Evolutionary conservation across 441 rosid genomes (phyloP).

Genomic region (Populus hybrid): DNA sequence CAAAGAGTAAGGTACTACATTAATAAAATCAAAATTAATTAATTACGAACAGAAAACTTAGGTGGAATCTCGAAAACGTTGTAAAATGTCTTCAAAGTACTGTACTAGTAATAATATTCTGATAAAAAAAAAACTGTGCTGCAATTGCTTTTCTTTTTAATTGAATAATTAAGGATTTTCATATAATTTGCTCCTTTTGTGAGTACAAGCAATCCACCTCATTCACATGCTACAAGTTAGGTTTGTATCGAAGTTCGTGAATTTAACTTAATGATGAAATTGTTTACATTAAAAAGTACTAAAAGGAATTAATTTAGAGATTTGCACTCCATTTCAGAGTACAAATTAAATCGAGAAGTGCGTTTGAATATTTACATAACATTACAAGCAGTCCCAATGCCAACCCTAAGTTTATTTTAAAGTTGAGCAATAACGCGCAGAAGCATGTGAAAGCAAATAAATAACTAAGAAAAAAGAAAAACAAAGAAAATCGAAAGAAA

Average conservation of each 20-base stretch:
- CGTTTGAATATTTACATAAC: neutral
- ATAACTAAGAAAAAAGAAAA: no score
- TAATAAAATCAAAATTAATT: neutral
- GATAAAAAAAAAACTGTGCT: no score
- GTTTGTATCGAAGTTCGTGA: neutral
- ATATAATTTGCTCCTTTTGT: neutral
- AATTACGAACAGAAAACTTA: neutral
- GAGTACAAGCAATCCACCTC: neutral
- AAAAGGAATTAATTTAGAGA: neutral
- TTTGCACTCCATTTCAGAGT: neutral
- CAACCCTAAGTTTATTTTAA: neutral
- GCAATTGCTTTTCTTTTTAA: neutral
- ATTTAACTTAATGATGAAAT: neutral
- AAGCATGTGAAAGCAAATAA: no score
- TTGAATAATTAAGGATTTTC: neutral
- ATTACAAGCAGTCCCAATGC: neutral
- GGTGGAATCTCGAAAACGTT: neutral
- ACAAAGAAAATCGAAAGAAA: no score
- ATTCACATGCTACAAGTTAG: neutral
- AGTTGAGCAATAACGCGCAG: no score
- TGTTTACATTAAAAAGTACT: neutral
- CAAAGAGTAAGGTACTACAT: neutral
- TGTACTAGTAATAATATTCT: neutral
- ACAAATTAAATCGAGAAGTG: neutral
- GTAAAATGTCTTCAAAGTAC: neutral